These are phyloP conservation scores for Coniosporium apollinis DNA, from an alignment of 495 filamentous ascomycete species.

Conservation along the genomic window DNA sequence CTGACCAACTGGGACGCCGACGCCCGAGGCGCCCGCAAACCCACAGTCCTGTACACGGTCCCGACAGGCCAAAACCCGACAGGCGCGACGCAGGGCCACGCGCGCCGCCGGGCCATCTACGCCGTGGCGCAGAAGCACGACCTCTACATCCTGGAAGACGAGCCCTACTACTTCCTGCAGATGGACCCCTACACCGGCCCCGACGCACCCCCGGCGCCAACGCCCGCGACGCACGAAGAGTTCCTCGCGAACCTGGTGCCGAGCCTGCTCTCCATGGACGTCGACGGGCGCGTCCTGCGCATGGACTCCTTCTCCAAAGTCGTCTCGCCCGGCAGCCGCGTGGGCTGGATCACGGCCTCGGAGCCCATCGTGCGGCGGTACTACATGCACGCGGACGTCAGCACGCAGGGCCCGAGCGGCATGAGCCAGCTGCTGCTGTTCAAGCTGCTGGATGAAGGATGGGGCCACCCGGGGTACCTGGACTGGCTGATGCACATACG, in stretches of 20 bases:
- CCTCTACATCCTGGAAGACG: conserved; percentile 79
- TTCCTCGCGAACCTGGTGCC: conserved; percentile 45
- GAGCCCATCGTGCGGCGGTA: conserved; percentile 72
- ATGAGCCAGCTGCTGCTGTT: conserved; percentile 67
- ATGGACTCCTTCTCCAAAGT: conserved; percentile 57
- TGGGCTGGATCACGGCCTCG: conserved; percentile 55
- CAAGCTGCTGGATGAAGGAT: conserved; percentile 82
- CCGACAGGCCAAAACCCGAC: conserved; percentile 88
- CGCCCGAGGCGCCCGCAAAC: conserved; percentile 44
- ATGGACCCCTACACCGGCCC: conserved; percentile 66
- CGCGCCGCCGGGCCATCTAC: conserved; percentile 57
- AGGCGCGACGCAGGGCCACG: conserved; percentile 56
- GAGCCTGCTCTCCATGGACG: conserved; percentile 43
- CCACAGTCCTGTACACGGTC: conserved; percentile 64
- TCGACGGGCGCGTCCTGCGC: conserved; percentile 50
- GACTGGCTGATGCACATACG: conserved; percentile 78
- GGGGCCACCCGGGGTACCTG: conserved; percentile 86
- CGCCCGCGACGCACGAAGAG: conserved; percentile 37
- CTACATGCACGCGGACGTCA: conserved; percentile 57
- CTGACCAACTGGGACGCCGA: conserved; percentile 49
- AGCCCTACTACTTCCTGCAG: conserved; percentile 92
- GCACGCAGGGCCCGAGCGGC: conserved; percentile 69
- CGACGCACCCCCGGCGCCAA: conserved; percentile 31
- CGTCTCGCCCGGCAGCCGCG: conserved; percentile 40
- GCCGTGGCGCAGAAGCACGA: conserved; percentile 64